Base-by-base conservation (phyloP, 495 filamentous ascomycete species). In the Penicillium robsamsonii region DNA sequence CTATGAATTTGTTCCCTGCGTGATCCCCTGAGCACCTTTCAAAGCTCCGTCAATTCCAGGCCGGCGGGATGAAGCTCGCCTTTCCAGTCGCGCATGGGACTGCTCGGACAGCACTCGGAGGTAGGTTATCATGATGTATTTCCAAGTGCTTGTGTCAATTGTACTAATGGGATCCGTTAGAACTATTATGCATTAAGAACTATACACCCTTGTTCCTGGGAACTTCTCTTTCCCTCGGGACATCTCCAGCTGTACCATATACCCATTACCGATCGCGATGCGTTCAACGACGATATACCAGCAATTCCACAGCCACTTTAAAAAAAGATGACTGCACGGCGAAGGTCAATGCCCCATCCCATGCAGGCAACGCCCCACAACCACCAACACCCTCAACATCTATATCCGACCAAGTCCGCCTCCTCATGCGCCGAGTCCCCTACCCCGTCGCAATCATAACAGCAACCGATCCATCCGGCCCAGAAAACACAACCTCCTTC, bases 381-480 rank as follows among this genome's bases (percentile, higher is more conserved):
- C 37, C 40, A 9, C 25, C 47, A 44, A 30, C 18, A 47, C 46
- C 50, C 27, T 20, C 49, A 31, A 53, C 59, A 20, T 65, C 70
- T 54, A 55, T 75, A 53, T 63, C 72, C 42, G 57, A 70, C 40
- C 61, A 72, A 60, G 73, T 89, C 59, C 86, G 84, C 33, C 68
- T 75, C 18, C 66, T 88, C 31, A 90, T 91, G 85, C 87, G 89
- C 50, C 76, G 75, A 41, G 76, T 92, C 18, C 81, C 87, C 1
- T 84, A 90, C 70, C 81, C 88, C 12, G 88, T 91, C 55, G 88
- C 88, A 44, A 83, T 91, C 66, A 82, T 89, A 62, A 91, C 87
- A 31, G 59, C 69, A 57, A 74, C 70, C 50, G 69, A 70, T 8
- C 58, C 67, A 38, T 46, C 54, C 48, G 63, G 61, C 20, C 49